Evolutionary conservation across 495 filamentous ascomycete species (phyloP).

Genomic region (Massariosphaeria phaeospora): DNA sequence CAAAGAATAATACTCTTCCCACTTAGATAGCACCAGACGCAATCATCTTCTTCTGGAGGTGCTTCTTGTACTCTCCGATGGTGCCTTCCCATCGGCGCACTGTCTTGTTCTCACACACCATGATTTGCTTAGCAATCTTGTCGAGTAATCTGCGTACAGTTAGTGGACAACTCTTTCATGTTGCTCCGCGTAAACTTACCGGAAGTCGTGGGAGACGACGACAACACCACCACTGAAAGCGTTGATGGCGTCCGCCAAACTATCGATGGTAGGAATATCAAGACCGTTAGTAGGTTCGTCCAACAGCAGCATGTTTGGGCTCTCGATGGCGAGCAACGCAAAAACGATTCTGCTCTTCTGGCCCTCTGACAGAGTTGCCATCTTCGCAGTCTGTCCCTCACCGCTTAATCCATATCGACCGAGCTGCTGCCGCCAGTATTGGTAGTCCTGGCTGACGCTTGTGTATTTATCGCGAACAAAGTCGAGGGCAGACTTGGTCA

Average conservation of each 20-base stretch:
- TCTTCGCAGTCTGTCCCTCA: constrained; percentile 90
- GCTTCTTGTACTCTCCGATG: constrained; percentile 95
- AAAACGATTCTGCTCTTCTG: constrained; percentile 98
- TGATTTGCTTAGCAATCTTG: constrained; percentile 99
- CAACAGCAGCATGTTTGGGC: constrained; percentile 94
- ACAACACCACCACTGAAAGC: constrained; percentile 94
- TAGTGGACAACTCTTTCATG: constrained; percentile 14
- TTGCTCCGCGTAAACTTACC: constrained; percentile 50
- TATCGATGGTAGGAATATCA: constrained; percentile 98
- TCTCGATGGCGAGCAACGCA: constrained; percentile 89
- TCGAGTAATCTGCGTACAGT: constrained; percentile 69
- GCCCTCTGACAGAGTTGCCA: constrained; percentile 95
- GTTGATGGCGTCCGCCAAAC: constrained; percentile 94
- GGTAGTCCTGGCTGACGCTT: constrained; percentile 88
- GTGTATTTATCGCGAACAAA: constrained; percentile 95
- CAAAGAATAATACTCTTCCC: neutral
- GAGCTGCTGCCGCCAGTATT: constrained; percentile 98
- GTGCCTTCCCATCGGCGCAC: constrained; percentile 81
- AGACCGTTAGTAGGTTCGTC: constrained; percentile 99
- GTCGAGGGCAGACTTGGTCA: constrained; percentile 95
- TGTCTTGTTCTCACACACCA: constrained; percentile 96
- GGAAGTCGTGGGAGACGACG: constrained; percentile 97
- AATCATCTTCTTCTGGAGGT: constrained; percentile 97
- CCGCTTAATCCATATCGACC: constrained; percentile 88
- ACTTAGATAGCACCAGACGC: constrained; percentile 56